Evolutionary conservation across 202 grass and related monocot genomes (phyloP).

Genomic region (Hordeum pubiflorum): DNA sequence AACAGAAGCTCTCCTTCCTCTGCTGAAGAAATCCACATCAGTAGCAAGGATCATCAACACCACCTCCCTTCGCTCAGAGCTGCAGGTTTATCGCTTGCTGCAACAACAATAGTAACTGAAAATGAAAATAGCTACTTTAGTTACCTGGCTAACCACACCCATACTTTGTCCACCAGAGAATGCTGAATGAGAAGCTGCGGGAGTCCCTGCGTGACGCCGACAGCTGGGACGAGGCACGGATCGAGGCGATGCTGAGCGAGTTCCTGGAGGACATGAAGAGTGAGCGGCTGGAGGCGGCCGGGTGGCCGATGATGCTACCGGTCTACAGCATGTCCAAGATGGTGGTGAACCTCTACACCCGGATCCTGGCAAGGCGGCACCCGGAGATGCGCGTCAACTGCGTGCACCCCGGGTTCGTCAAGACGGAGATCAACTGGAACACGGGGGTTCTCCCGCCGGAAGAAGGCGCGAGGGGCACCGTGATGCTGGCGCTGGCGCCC

Average conservation of each 20-base stretch:
- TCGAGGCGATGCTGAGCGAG: constrained; percentile 29
- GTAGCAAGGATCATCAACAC: constrained; percentile 60
- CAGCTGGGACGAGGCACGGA: constrained; percentile 33
- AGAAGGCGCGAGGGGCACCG: constrained; percentile 55
- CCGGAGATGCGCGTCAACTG: constrained; percentile 67
- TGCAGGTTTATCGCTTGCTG: constrained; percentile 29
- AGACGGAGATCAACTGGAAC: constrained; percentile 72
- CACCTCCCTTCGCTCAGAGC: constrained; percentile 58
- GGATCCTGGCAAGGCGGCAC: constrained; percentile 52
- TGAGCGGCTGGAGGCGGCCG: constrained; percentile 41
- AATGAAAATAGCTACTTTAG: background rate
- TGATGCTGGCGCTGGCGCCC: constrained; percentile 47
- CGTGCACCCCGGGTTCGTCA: constrained; percentile 61
- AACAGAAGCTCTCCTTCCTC: constrained; percentile 61
- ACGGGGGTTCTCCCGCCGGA: constrained; percentile 43
- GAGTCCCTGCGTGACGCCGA: constrained; percentile 28
- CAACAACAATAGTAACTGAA: too few species aligned
- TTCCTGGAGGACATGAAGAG: constrained; percentile 65
- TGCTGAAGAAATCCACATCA: constrained; percentile 24
- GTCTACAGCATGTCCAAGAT: constrained; percentile 71
- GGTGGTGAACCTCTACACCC: constrained; percentile 59
- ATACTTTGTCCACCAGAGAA: constrained; percentile 25
- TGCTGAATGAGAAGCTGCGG: constrained; percentile 58
- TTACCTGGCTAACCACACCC: background rate
- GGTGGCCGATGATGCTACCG: constrained; percentile 66